phyloP scores from a whole-genome alignment of 495 filamentous ascomycete genomes.

The Penicillium robsamsonii region DNA sequence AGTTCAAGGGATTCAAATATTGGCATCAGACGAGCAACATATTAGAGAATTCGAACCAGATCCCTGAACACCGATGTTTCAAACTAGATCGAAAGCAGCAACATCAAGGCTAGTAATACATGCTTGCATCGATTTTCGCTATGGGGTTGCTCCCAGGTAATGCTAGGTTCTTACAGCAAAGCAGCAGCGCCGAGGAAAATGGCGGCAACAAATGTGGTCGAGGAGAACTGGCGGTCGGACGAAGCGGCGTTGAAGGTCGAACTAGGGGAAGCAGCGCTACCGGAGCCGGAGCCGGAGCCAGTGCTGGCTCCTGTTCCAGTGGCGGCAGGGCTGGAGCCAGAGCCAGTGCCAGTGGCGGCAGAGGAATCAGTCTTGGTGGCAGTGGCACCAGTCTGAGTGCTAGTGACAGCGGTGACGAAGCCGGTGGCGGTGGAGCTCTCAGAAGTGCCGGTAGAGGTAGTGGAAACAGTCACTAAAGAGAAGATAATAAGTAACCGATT shows the following conservation, averaged over 20 bases:
- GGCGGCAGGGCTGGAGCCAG: conserved; percentile 16
- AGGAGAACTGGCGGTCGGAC: conserved; percentile 32
- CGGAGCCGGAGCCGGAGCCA: not conserved
- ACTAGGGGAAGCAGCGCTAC: conserved; percentile 8
- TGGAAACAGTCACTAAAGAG: conserved; percentile 9
- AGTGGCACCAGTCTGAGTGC: conserved; percentile 7
- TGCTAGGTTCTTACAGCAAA: conserved; percentile 27
- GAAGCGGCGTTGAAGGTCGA: conserved; percentile 14
- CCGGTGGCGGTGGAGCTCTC: conserved; percentile 7
- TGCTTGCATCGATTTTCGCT: conserved; percentile 15
- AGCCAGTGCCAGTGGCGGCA: not conserved
- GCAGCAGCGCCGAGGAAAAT: conserved; percentile 42
- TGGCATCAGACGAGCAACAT: conserved; percentile 14
- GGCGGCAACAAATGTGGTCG: conserved; percentile 38
- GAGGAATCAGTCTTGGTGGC: conserved; percentile 17
- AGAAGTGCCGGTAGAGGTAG: conserved; percentile 10
- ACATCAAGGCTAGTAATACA: conserved; percentile 18
- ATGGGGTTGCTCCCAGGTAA: not conserved
- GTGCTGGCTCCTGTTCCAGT: not conserved
- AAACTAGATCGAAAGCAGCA: conserved; percentile 15
- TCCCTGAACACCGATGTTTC: conserved; percentile 3
- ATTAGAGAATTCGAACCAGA: conserved; percentile 12
- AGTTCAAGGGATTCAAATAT: conserved; percentile 1
- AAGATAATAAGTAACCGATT: conserved; percentile 5
- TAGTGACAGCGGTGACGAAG: conserved; percentile 14